These are phyloP conservation scores for Pseudocercospora vitis DNA, from an alignment of 2,329 filamentous ascomycete genomes.

Conservation along the genomic window DNA sequence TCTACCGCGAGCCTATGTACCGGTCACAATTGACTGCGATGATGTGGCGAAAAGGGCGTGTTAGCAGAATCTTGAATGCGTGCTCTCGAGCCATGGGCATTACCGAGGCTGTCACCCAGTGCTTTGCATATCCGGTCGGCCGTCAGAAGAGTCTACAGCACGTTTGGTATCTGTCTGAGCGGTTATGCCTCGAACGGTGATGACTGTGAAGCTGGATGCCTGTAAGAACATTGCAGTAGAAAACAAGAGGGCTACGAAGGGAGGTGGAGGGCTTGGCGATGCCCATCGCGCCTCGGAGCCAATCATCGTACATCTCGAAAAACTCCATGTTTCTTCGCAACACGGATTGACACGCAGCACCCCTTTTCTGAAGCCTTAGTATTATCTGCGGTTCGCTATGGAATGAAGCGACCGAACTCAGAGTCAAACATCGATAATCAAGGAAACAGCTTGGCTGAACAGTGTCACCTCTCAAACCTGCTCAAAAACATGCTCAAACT, in stretches of 20 bases:
- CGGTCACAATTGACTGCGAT: not conserved
- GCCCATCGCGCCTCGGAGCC: too few species aligned
- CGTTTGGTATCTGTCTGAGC: too few species aligned
- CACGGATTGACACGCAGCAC: too few species aligned
- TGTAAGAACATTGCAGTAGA: not conserved
- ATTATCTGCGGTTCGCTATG: not conserved
- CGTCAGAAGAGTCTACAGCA: not conserved
- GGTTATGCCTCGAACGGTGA: not conserved
- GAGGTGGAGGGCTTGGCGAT: too few species aligned
- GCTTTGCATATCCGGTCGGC: not conserved
- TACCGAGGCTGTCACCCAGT: not conserved
- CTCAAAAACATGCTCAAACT: conserved; percentile 9
- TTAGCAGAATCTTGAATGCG: not conserved
- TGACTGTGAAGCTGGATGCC: not conserved
- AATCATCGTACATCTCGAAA: too few species aligned
- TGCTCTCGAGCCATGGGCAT: not conserved
- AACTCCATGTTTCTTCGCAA: too few species aligned
- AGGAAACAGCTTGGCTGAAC: not conserved
- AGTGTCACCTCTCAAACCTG: not conserved
- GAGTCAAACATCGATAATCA: not conserved
- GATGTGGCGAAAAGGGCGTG: not conserved
- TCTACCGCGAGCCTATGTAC: not conserved
- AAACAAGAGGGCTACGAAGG: too few species aligned
- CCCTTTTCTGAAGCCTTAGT: too few species aligned
- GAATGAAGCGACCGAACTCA: not conserved